Evolutionary conservation across 1,139 yeast species (phyloP).

Genomic region (Debaryomycetaceae sp.): DNA sequence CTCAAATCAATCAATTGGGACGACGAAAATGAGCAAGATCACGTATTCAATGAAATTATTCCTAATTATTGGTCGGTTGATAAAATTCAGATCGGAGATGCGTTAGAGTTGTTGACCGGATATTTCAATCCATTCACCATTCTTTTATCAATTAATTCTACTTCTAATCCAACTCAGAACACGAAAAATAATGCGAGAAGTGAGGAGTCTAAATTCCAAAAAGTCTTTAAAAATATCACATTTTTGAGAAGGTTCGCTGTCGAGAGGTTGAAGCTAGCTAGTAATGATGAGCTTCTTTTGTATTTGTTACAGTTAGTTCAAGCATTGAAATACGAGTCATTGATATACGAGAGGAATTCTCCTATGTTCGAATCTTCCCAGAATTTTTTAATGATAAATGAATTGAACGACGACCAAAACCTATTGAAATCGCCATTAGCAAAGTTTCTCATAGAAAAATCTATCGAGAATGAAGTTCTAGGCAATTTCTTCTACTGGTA

Average conservation of each 20-base stretch:
- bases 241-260: constrained; percentile 82
- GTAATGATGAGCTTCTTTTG: constrained; percentile 73
- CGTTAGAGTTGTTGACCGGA: constrained; percentile 81
- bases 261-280: constrained; percentile 71
- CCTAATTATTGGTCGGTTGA: constrained; percentile 51
- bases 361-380: constrained; percentile 7
- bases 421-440: constrained; percentile 61
- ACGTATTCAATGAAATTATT: constrained; percentile 60
- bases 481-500: constrained; percentile 93
- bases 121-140: constrained; percentile 48
- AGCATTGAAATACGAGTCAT: constrained; percentile 73
- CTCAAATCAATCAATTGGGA: constrained; percentile 87
- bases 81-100: constrained; percentile 87
- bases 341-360: constrained; percentile 18
- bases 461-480: constrained; percentile 60
- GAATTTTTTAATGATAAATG: constrained; percentile 19
- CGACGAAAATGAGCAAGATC: constrained; percentile 74
- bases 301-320: constrained; percentile 89
- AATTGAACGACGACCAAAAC: constrained; percentile 17
- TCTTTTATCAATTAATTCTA: constrained; percentile 13
- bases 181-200: constrained; percentile 12
- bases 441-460: constrained; percentile 69
- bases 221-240: constrained; percentile 31
- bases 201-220: constrained; percentile 30
- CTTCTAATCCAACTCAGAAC: constrained; percentile 4